A percentile compares a stretch with the other conserved stretches of the same genome.
These are phyloP conservation scores for Cladorrhinum sp. DNA, from an alignment of 2,329 filamentous ascomycete species.

Conservation along the genomic window DNA sequence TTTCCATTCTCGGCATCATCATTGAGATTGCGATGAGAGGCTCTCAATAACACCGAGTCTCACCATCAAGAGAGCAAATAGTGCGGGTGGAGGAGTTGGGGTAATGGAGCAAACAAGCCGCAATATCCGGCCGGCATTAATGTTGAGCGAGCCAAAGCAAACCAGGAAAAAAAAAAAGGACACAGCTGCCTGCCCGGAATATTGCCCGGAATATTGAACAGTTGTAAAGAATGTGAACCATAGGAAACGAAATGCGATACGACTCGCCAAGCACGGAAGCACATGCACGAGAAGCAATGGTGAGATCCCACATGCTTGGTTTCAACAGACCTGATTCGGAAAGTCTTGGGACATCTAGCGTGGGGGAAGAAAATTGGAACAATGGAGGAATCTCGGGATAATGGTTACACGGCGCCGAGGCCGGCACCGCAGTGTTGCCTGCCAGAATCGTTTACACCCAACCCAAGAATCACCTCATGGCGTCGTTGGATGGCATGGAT, in stretches of 20 bases:
- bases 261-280: neutral
- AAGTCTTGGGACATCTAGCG: neutral
- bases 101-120: neutral
- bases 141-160: too few relatives aligned
- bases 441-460: constrained; percentile 2
- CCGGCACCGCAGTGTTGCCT: too few relatives aligned
- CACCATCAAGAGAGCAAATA: neutral
- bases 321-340: neutral
- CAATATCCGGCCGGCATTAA: too few relatives aligned
- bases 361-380: neutral
- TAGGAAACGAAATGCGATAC: neutral
- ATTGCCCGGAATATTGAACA: neutral
- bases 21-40: neutral
- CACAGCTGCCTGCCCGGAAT: neutral
- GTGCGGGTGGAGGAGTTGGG: too few relatives aligned
- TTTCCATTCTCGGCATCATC: neutral
- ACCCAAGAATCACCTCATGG: constrained; percentile 15
- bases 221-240: neutral
- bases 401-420: neutral
- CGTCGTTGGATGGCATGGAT: neutral
- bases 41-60: neutral
- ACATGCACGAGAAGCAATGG: neutral
- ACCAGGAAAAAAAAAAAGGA: too few relatives aligned
- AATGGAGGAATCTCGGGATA: neutral
- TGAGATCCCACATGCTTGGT: neutral